Conservation (phyloP, 1,284 basidiomycete species). For the Leccinum pachyderme region DNA sequence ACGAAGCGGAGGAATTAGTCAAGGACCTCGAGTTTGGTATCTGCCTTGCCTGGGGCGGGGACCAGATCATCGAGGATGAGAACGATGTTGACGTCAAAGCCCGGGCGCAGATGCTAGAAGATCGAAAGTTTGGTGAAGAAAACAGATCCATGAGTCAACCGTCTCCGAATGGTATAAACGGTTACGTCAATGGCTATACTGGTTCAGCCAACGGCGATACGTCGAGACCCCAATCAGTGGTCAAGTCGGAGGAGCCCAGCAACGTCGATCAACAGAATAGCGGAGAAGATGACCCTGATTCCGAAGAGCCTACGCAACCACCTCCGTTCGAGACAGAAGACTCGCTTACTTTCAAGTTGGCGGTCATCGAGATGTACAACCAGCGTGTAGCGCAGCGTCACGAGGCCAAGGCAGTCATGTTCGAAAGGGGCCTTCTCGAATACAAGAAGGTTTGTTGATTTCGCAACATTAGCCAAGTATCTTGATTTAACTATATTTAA, state of each 20-base stretch:
- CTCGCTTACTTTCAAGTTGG: constrained; percentile 89
- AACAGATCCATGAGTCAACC: constrained; percentile 25
- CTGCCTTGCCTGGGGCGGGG: constrained; percentile 84
- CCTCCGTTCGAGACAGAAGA: constrained; percentile 82
- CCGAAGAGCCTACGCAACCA: constrained; percentile 66
- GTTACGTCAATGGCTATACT: constrained; percentile 49
- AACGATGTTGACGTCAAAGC: constrained; percentile 68
- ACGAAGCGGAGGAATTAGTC: constrained; percentile 92
- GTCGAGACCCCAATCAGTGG: constrained; percentile 36
- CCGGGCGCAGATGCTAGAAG: constrained; percentile 67
- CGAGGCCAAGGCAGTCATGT: constrained; percentile 89
- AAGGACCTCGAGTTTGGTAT: constrained; percentile 97
- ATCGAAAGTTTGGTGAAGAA: constrained; percentile 42
- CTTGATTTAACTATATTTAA: constrained; percentile 5
- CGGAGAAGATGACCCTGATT: constrained; percentile 46
- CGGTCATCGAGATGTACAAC: constrained; percentile 89
- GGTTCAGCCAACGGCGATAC: constrained; percentile 43
- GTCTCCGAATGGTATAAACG: constrained; percentile 36
- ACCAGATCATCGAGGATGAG: constrained; percentile 74
- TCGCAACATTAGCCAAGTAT: not conserved
- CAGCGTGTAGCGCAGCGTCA: constrained; percentile 88
- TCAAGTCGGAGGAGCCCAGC: constrained; percentile 50
- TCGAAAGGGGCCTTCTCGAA: constrained; percentile 88
- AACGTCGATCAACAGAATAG: constrained; percentile 33
- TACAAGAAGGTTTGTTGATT: constrained; percentile 76